phyloP scores from a whole-genome alignment of 31 red algal genomes.

The Asparagopsis taxiformis region DNA sequence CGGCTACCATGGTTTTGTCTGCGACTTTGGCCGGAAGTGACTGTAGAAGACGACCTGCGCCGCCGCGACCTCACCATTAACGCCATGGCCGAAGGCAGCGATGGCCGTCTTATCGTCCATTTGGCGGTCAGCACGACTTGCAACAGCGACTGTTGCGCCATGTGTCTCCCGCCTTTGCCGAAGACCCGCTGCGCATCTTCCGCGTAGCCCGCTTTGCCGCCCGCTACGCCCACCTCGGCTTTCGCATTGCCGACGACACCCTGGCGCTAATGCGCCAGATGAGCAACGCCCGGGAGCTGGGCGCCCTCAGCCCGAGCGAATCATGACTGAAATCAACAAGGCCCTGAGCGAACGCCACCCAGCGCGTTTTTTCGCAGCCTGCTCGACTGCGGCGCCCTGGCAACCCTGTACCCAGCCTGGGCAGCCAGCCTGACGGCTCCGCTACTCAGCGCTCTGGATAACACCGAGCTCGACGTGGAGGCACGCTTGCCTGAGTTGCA shows the following conservation, averaged over 20 bases:
- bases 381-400: too few relatives aligned
- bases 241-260: neutral
- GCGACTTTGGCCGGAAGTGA: neutral
- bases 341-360: too few relatives aligned
- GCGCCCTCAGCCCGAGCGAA: too few relatives aligned
- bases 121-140: slow-evolving; percentile 8
- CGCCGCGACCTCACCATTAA: slow-evolving; percentile 27
- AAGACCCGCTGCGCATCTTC: slow-evolving; percentile 23
- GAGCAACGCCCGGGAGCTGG: neutral
- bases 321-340: too few relatives aligned
- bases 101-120: slow-evolving; percentile 19
- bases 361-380: too few relatives aligned
- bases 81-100: slow-evolving; percentile 7
- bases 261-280: neutral
- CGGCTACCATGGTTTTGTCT: slow-evolving; percentile 9
- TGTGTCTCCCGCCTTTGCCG: slow-evolving; percentile 1
- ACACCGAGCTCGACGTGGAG: too few relatives aligned
- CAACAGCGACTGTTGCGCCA: neutral
- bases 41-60: slow-evolving; percentile 21
- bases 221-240: neutral
- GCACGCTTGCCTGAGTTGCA: too few relatives aligned
- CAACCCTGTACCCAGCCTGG: too few relatives aligned
- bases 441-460: too few relatives aligned
- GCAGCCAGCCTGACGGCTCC: too few relatives aligned
- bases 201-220: slow-evolving; percentile 4